A percentile compares a stretch with the other conserved stretches of the same genome.
phyloP scores from a whole-genome alignment of 2,329 filamentous ascomycete genomes.

The Apiospora koreana region DNA sequence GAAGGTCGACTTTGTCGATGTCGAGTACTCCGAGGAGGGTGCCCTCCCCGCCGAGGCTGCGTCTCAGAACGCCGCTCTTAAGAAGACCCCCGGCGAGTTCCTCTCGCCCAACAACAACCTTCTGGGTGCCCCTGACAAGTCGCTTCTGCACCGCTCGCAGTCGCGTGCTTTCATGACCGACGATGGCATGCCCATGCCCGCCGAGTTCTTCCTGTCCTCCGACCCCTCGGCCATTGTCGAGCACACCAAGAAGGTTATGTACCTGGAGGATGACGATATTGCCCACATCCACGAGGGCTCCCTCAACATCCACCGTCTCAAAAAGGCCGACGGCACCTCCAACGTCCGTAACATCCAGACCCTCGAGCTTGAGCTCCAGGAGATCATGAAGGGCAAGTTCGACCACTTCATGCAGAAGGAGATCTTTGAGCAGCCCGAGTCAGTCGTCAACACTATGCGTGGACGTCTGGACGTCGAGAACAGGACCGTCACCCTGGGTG shows the following conservation, averaged over 20 bases:
- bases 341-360: slow-evolving; percentile 99
- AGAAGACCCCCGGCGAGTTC: slow-evolving; percentile 76
- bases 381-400: slow-evolving; percentile 99
- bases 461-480: slow-evolving; percentile 92
- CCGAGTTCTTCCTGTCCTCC: slow-evolving; percentile 98
- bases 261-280: slow-evolving; percentile 99
- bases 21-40: slow-evolving; percentile 91
- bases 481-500: slow-evolving; percentile 94
- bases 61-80: slow-evolving; percentile 93
- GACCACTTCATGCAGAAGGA: slow-evolving; percentile 99
- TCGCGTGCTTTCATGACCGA: slow-evolving; percentile 99
- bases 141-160: slow-evolving; percentile 95
- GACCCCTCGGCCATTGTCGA: slow-evolving; percentile 98
- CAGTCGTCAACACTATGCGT: slow-evolving; percentile 99
- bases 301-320: slow-evolving; percentile 97
- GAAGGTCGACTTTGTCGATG: slow-evolving; percentile 99
- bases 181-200: slow-evolving; percentile 95
- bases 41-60: slow-evolving; percentile 90
- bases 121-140: slow-evolving; percentile 93
- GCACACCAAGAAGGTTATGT: slow-evolving; percentile 99
- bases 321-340: slow-evolving; percentile 94
- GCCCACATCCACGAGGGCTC: slow-evolving; percentile 99
- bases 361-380: slow-evolving; percentile 96
- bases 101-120: slow-evolving; percentile 64
- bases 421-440: slow-evolving; percentile 99